phyloP scores from a whole-genome alignment of 1,284 basidiomycete species.

The Irpex lacteus region DNA sequence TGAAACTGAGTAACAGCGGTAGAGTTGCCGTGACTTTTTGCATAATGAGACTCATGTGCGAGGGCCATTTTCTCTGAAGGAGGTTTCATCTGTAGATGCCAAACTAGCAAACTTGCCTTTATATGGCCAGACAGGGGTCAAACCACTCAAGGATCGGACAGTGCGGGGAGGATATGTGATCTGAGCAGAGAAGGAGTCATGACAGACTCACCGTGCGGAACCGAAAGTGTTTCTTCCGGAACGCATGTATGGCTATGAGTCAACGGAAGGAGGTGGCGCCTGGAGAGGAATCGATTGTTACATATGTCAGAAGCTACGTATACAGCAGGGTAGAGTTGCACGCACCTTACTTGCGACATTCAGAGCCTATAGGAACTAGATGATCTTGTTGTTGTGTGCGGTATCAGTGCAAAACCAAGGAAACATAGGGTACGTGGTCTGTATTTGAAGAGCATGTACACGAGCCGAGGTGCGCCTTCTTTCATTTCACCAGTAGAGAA shows the following conservation, averaged over 20 bases:
- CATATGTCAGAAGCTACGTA: neutral
- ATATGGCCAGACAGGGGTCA: neutral
- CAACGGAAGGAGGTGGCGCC: too few relatives aligned
- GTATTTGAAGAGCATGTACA: constrained; percentile 11
- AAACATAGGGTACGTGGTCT: constrained; percentile 11
- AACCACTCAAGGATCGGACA: neutral
- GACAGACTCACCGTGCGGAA: too few relatives aligned
- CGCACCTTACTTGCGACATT: neutral
- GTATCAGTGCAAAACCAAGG: constrained; percentile 2
- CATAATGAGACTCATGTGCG: neutral
- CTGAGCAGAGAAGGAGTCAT: neutral
- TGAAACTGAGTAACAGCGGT: neutral
- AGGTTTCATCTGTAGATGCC: neutral
- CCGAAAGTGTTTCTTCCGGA: too few relatives aligned
- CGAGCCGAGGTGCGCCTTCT: constrained; percentile 7
- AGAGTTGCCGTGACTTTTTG: neutral
- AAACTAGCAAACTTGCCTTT: neutral
- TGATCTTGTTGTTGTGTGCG: constrained; percentile 6
- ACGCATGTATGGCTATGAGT: too few relatives aligned
- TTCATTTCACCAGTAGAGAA: constrained; percentile 12
- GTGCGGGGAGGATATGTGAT: neutral
- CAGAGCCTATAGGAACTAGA: constrained; percentile 4
- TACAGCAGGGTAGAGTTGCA: neutral
- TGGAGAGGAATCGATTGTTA: too few relatives aligned
- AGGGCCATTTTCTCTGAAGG: neutral